Evolutionary conservation across 140 eudicot genomes (phyloP), one percentile per base, ranked within the genome.

Genomic region (Ambrosia hybrid): DNA sequence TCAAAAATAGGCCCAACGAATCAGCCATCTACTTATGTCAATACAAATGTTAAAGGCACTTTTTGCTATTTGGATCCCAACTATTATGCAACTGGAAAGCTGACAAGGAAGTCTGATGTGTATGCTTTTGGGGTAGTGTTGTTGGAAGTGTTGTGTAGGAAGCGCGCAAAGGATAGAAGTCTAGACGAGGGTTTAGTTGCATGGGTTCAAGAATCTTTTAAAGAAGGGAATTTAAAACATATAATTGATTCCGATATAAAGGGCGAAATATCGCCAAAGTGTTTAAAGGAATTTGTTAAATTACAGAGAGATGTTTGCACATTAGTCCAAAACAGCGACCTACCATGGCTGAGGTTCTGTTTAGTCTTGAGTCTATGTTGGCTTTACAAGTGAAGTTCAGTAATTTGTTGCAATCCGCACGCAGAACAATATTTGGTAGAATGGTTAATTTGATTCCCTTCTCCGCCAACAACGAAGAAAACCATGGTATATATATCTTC

Each of bases 121-220:
- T 82, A 73, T 38, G 74, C 77, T 10, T 78, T 82, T 73, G 86
- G 83, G 57, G 83, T 82, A n/a, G 78, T 82, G 6, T 51, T 82
- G 79, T 56, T 82, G 10, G 80, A 78, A 70, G 80, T 73, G 13
- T 30, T 78, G 48, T 77, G 61, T 15, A 62, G 82, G 0, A 67
- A 72, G 72, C 67, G 58, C 3, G 76, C 82, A 0, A 51, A 71
- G 41, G 81, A 76, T 71, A 13, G 14, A 6, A 60, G 70, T 1
- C 72, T 72, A n/a, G 75, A 76, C 1, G 78, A 45, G 14, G 34
- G 59, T 64, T 49, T 80, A 45, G 80, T 46, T 6, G 9, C 30
- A 16, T 80, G 81, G 80, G 78, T 64, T 13, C 65, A 80, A 65
- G 61, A 56, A 4, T 70, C 53, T 26, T 55, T 80, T 0, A 67